Base-by-base conservation (phyloP, 176 grass and related monocot species). In the Dactylis glomerata region DNA sequence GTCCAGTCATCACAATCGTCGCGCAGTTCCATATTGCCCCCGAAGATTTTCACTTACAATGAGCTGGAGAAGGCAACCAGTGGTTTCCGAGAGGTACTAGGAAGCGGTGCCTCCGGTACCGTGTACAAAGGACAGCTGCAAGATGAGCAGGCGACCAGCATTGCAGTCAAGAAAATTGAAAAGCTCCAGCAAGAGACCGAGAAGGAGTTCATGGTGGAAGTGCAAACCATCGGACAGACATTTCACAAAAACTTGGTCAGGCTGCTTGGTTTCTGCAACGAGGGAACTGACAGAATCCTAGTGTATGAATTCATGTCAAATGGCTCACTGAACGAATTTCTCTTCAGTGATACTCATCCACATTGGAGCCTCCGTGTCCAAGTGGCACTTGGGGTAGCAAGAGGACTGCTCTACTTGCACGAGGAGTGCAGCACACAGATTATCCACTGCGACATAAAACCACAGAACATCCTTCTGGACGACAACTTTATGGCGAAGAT, bases 361-460 rank as follows among this genome's bases (percentile, higher is more conserved):
- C 32, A 71, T 40, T 82, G 80, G 80, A 71, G 8, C 34, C 65
- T 71, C 65, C 80, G 66, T 41, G 66, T 82, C 17, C 65, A 82
- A 22, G 49, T 82, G 0, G 80, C 80, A 28, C 80, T 84, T 3
- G 87, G 82, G 13, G 87, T 89, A 5, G 82, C 87, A 57, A 16
- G 87, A 72, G 87, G 87, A 5, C 68, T 89, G 15, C 76, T 84
- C 23, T 84, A 89, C 82, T 74, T 84, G 54, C 87, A 89, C 44
- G 82, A 89, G 49, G 87, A 89, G 64, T 89, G 87, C 10, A 80
- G 58, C 68, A 56, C 36, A 10, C 82, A 84, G 76, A 89, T 89
- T 24, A 84, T 89, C 56, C 87, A 89, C 31, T 89, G 87, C 8
- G 87, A 89, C 28, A 89, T 89, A 80, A 89, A 89, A 54, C 76